These are phyloP conservation scores for Lactifluus piperatus DNA, from an alignment of 768 basidiomycete species.

Conservation along the genomic window DNA sequence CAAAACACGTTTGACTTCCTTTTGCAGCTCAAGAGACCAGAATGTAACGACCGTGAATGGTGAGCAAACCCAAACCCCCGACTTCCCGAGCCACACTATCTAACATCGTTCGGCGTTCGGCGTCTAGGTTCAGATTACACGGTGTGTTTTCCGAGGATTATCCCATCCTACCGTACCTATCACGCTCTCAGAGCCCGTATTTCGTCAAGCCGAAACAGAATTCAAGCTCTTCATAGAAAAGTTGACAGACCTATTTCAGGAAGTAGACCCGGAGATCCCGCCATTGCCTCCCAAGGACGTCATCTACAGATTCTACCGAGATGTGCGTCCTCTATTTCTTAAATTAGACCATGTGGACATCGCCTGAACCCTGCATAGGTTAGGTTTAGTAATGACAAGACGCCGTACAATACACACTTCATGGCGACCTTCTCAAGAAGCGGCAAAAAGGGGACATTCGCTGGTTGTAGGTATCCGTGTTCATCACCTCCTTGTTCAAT, in stretches of 20 bases:
- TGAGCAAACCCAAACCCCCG: conserved; percentile 25
- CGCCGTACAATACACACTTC: conserved; percentile 83
- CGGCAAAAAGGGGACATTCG: conserved; percentile 86
- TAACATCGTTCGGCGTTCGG: background rate
- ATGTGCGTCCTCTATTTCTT: conserved; percentile 39
- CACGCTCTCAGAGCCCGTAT: conserved; percentile 53
- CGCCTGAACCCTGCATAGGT: conserved; percentile 37
- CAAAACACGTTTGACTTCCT: conserved; percentile 80
- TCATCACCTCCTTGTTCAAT: background rate
- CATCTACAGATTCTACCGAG: conserved; percentile 88
- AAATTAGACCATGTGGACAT: background rate
- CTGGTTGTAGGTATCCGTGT: conserved; percentile 51
- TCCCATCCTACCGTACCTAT: background rate
- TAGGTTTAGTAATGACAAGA: conserved; percentile 90
- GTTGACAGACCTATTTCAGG: conserved; percentile 57
- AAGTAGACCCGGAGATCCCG: conserved; percentile 78
- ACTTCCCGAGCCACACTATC: no score
- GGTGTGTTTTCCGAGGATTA: conserved; percentile 32
- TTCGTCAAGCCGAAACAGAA: conserved; percentile 76
- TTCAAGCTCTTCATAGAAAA: conserved; percentile 78
- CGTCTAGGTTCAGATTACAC: conserved; percentile 72
- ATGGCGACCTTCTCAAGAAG: conserved; percentile 82
- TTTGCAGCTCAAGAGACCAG: conserved; percentile 55
- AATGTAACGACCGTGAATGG: conserved; percentile 82
- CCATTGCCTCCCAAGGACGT: conserved; percentile 86